These are phyloP conservation scores for Metschnikowia matae DNA, from an alignment of 805 yeast species.

Conservation along the genomic window DNA sequence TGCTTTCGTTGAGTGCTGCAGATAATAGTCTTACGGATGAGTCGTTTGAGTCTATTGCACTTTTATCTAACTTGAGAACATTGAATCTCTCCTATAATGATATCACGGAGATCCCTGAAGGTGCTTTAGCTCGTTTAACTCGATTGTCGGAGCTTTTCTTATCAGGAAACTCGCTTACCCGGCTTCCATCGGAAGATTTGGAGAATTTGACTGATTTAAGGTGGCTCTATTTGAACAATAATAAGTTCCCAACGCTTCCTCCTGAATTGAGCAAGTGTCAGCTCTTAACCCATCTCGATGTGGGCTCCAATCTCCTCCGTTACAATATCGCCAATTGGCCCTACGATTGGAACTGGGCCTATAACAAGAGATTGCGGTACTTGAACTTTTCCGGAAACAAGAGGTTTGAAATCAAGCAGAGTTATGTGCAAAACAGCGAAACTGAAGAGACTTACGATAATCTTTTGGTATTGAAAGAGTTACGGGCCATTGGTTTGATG, in stretches of 20 bases:
- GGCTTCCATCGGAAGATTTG: conserved; percentile 84
- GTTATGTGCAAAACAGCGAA: conserved; percentile 51
- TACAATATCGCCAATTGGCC: conserved; percentile 93
- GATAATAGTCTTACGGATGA: conserved; percentile 84
- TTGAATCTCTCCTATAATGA: conserved; percentile 84
- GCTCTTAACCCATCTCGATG: conserved; percentile 71
- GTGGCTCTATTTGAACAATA: conserved; percentile 71
- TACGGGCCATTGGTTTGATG: conserved; percentile 80
- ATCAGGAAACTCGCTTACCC: conserved; percentile 77
- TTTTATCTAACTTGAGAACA: conserved; percentile 51
- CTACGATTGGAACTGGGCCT: conserved; percentile 97
- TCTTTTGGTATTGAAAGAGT: conserved; percentile 54
- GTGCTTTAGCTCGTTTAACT: conserved; percentile 57
- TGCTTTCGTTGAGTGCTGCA: conserved; percentile 60
- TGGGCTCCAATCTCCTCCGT: conserved; percentile 83
- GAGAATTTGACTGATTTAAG: conserved; percentile 55
- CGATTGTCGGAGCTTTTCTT: conserved; percentile 62
- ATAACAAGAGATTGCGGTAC: conserved; percentile 68
- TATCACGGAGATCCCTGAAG: conserved; percentile 72
- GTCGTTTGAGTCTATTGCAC: conserved; percentile 62
- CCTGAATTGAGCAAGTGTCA: conserved; percentile 74
- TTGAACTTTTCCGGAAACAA: conserved; percentile 91
- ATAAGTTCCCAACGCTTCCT: conserved; percentile 81
- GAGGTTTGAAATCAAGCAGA: conserved; percentile 80
- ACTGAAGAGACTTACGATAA: conserved; percentile 66